Conservation (phyloP, 768 basidiomycete genomes). For the Amanita pallidorosea region DNA sequence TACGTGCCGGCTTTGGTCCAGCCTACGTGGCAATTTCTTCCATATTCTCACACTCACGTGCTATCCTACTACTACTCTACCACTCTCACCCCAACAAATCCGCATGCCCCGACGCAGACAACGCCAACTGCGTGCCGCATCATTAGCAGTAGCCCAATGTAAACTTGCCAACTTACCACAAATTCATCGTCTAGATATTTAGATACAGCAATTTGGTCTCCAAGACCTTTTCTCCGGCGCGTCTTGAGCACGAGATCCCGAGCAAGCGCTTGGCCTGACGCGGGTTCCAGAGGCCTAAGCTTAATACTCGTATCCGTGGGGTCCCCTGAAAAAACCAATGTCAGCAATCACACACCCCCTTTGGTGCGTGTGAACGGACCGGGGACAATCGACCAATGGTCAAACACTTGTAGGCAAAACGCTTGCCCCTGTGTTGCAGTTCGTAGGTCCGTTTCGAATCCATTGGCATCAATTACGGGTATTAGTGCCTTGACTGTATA, state of each 20-base stretch:
- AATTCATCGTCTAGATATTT: slow-evolving; percentile 98
- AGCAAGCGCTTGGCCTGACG: slow-evolving; percentile 90
- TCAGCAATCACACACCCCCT: background rate
- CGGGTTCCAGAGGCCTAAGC: slow-evolving; percentile 92
- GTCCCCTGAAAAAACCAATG: slow-evolving; percentile 50
- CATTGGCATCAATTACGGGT: slow-evolving; percentile 97
- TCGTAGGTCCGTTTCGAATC: slow-evolving; percentile 95
- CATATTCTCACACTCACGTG: slow-evolving; percentile 32
- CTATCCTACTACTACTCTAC: slow-evolving; percentile 9
- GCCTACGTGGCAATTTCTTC: slow-evolving; percentile 32
- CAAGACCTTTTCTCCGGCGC: slow-evolving; percentile 89
- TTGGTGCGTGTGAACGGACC: slow-evolving; percentile 35
- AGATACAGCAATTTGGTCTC: slow-evolving; percentile 94
- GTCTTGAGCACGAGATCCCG: slow-evolving; percentile 95
- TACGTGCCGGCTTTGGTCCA: slow-evolving; percentile 14
- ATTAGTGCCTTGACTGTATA: slow-evolving; percentile 98
- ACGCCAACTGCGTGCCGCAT: slow-evolving; percentile 51
- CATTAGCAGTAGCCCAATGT: slow-evolving; percentile 1
- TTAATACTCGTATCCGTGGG: slow-evolving; percentile 97
- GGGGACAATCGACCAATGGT: slow-evolving; percentile 99
- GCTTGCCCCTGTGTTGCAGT: slow-evolving; percentile 98
- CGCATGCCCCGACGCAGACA: slow-evolving; percentile 94
- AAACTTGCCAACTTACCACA: slow-evolving; percentile 46
- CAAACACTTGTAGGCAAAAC: slow-evolving; percentile 96
- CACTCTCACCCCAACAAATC: slow-evolving; percentile 59